Base-by-base conservation (phyloP, 495 filamentous ascomycete species). In the Trichocladium antarcticum region DNA sequence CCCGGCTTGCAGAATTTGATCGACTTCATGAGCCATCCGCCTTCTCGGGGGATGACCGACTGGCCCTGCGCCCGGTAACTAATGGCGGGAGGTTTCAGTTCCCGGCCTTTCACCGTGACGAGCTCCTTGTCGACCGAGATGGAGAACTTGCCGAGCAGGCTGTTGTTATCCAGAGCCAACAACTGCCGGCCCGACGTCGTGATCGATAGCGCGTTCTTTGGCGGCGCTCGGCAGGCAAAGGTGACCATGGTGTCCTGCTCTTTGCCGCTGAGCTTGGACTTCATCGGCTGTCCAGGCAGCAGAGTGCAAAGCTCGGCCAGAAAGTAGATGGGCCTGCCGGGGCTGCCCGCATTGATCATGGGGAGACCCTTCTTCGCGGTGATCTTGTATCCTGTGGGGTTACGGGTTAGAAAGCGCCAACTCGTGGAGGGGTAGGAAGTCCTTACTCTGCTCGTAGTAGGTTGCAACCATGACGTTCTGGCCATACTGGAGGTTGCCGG, bases 261-360 rank as follows among this genome's bases (percentile, higher is more conserved):
- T 0, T 66, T 59, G 0, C 70, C 62, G 12, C 56, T 61, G 19
- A 87, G 70, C 60, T 80, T 79, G 1, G 67, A 57, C 48, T 70
- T 69, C 12, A 80, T 60, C 9, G 75, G 55, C 58, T 95, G 86
- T 0, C 86, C 87, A 7, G 78, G 74, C 5, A 80, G 53, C 7
- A 93, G 74, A 2, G 56, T 56, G 56, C 82, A 81, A 6, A 81
- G 64, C 53, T 93, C 84, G 1, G 78, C 72, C 0, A 86, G 80
- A 38, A 87, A 56, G 53, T 83, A 90, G 17, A 67, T 68, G 0
- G 86, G 82, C 19, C 71, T 74, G 0, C 68, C 61, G 1, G 44
- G 57, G 15, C 63, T 79, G 5, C 85, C 85, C 11, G 83, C 71
- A 57, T 93, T 89, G 48, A 95, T 64, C 4, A 90, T 72, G 0